Conservation (phyloP, 1,284 basidiomycete genomes). For the Fomitopsis pinicola region DNA sequence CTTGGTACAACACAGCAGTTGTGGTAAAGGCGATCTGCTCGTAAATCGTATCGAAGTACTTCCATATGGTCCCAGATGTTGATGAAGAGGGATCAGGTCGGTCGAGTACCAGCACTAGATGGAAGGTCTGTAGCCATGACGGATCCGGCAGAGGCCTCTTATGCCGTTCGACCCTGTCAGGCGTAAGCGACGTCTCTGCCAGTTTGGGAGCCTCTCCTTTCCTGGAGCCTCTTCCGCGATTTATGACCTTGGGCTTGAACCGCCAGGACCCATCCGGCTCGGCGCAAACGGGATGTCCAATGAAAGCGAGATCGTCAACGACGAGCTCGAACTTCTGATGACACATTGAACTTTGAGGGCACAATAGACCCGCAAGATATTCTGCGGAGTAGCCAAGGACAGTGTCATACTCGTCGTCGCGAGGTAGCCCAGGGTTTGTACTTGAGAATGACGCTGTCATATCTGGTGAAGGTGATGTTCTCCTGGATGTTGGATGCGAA, state of each 20-base stretch:
- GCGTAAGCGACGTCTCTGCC: conserved; percentile 19
- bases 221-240: conserved; percentile 52
- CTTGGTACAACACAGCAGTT: conserved; percentile 84
- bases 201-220: conserved; percentile 29
- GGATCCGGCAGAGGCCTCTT: conserved; percentile 6
- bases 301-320: conserved; percentile 91
- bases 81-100: conserved; percentile 85
- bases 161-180: conserved; percentile 16
- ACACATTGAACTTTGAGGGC: conserved; percentile 77
- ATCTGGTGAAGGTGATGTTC: conserved; percentile 27
- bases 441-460: conserved; percentile 13
- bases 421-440: conserved; percentile 2
- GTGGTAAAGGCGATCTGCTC: conserved; percentile 84
- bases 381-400: conserved; percentile 80
- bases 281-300: conserved; percentile 90
- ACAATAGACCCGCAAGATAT: conserved; percentile 80
- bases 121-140: conserved; percentile 77
- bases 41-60: conserved; percentile 83
- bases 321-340: conserved; percentile 94
- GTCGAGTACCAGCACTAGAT: conserved; percentile 86
- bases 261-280: conserved; percentile 72
- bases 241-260: conserved; percentile 47
- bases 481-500: conserved; percentile 26
- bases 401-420: conserved; percentile 50
- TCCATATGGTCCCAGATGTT: conserved; percentile 66